Percentiles rank a stretch among this genome's conserved stretches.
Conservation (phyloP, 2,329 filamentous ascomycete genomes). For the Aspergillus fischeri region DNA sequence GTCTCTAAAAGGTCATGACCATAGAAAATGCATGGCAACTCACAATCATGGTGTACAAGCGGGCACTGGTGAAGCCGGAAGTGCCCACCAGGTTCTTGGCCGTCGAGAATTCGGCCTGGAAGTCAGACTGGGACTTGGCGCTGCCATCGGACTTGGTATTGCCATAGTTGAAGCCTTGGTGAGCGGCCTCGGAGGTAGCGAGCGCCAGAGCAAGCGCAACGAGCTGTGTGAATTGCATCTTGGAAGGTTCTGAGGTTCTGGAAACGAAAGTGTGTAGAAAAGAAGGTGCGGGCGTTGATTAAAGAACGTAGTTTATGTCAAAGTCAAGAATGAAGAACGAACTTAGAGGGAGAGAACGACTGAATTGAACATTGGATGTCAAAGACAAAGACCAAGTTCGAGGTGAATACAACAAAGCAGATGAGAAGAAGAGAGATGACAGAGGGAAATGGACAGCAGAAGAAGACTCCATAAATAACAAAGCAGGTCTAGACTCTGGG, state of each 20-base stretch:
- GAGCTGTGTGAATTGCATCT: constrained; percentile 30
- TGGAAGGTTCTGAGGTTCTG: constrained; percentile 17
- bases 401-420: neutral
- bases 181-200: constrained; percentile 32
- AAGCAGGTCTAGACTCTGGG: neutral
- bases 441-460: neutral
- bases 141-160: constrained; percentile 38
- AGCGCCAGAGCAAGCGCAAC: constrained; percentile 33
- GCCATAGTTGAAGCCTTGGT: constrained; percentile 49
- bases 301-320: neutral
- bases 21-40: neutral
- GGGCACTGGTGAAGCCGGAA: constrained; percentile 43
- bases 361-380: neutral
- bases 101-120: constrained; percentile 39
- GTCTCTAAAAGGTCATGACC: neutral
- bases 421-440: neutral
- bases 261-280: neutral
- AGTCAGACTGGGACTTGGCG: constrained; percentile 41
- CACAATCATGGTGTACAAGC: constrained; percentile 61
- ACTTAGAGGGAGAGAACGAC: neutral
- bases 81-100: constrained; percentile 36
- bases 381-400: neutral
- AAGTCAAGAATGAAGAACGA: too few species aligned
- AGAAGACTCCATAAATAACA: neutral
- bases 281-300: neutral